phyloP scores from a whole-genome alignment of 2,329 filamentous ascomycete species.

The Calonectria pseudoturangicola region DNA sequence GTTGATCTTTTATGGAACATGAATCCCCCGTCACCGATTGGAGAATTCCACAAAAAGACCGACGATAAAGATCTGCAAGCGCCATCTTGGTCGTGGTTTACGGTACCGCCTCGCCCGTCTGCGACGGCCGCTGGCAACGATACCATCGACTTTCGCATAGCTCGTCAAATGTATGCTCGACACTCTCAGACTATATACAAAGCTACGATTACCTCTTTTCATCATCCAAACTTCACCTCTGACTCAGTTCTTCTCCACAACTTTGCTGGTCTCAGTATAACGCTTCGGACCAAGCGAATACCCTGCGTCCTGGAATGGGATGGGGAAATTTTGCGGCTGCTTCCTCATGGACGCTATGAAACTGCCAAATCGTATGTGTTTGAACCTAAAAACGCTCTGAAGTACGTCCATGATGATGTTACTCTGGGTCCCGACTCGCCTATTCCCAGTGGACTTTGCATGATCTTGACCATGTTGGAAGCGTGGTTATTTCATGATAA shows the following conservation, averaged over 20 bases:
- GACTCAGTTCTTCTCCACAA: conserved; percentile 23
- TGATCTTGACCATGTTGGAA: conserved; percentile 30
- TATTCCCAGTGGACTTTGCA: conserved; percentile 15
- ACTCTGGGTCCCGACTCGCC: not conserved
- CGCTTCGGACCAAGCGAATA: conserved; percentile 28
- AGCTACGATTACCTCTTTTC: conserved; percentile 2
- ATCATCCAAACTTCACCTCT: conserved; percentile 11
- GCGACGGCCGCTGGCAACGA: not conserved
- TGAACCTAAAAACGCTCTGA: conserved; percentile 33
- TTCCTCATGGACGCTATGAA: conserved; percentile 16
- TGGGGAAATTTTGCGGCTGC: conserved; percentile 19
- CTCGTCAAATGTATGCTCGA: conserved; percentile 17
- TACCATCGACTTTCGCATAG: conserved; percentile 32
- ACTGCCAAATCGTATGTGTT: not conserved
- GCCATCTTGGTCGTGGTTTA: conserved; percentile 40
- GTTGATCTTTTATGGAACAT: conserved; percentile 28
- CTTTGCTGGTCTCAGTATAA: conserved; percentile 28
- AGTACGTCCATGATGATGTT: conserved; percentile 33
- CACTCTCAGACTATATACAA: conserved; percentile 19
- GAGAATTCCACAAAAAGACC: not conserved
- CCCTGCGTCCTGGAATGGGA: conserved; percentile 35
- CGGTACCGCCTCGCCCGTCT: conserved; percentile 17
- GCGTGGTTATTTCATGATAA: not conserved
- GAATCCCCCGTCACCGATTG: conserved; percentile 5
- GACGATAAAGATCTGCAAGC: not conserved